Conservation (phyloP, 208 protist genomes). For the Zelonia costaricensis region DNA sequence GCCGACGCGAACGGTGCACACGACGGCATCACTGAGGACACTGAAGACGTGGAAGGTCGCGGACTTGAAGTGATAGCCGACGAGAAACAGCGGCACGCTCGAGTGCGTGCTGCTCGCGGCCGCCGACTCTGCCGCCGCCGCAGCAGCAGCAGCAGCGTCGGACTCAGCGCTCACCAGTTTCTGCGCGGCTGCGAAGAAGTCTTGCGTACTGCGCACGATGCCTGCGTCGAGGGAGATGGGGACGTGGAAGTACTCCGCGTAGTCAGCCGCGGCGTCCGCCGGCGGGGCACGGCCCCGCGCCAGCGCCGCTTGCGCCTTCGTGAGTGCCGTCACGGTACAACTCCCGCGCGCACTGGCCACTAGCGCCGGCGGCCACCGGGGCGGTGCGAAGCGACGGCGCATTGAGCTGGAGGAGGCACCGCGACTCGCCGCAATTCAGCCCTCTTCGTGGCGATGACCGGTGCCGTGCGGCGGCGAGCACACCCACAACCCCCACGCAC, state of each 20-base stretch:
- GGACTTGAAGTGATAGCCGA: conserved; percentile 32
- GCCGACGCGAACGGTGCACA: conserved; percentile 14
- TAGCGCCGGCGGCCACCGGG: conserved; percentile 3
- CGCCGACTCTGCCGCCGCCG: conserved; percentile 21
- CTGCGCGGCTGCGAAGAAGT: conserved; percentile 30
- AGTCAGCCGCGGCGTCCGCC: conserved; percentile 34
- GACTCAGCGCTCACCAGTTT: conserved; percentile 22
- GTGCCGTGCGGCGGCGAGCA: no score
- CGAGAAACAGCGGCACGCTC: conserved; percentile 51
- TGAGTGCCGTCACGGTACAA: conserved; percentile 37
- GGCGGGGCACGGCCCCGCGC: conserved; percentile 25
- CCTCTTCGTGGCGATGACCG: no score
- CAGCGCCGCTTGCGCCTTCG: conserved; percentile 50
- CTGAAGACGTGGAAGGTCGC: conserved; percentile 45
- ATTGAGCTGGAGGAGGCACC: not conserved
- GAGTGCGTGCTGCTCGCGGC: conserved; percentile 6
- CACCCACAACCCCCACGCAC: no score
- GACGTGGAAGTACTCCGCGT: conserved; percentile 53
- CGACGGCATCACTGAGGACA: conserved; percentile 34
- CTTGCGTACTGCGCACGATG: conserved; percentile 29
- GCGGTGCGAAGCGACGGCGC: conserved; percentile 10
- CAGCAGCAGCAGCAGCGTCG: conserved; percentile 13
- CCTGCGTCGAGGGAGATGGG: conserved; percentile 29
- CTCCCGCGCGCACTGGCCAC: conserved; percentile 4
- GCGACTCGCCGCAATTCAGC: no score